Evolutionary conservation across 1,139 yeast species (phyloP).

Genomic region (Yamadazyma diddensiae): DNA sequence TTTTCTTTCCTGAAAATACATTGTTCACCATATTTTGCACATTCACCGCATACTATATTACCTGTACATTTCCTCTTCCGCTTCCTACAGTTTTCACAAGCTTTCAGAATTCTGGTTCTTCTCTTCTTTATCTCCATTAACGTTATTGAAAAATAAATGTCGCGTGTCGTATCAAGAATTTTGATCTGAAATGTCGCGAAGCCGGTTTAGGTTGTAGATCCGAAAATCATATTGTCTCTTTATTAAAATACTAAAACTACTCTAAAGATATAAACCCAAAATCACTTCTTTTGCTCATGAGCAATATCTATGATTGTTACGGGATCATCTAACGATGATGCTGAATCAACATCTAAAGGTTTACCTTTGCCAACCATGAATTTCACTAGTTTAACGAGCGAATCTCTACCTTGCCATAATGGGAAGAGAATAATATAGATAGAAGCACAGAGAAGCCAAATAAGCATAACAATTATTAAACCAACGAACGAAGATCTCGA

Average conservation of each 20-base stretch:
- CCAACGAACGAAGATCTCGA: constrained; percentile 28
- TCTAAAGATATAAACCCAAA: too few species aligned
- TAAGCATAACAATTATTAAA: constrained; percentile 27
- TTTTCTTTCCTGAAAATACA: constrained; percentile 7
- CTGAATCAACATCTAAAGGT: background rate
- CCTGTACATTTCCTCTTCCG: constrained; percentile 12
- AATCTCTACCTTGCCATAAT: constrained; percentile 28
- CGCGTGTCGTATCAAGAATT: too few species aligned
- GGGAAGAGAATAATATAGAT: constrained; percentile 33
- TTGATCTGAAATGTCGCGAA: too few species aligned
- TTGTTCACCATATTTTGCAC: constrained; percentile 10
- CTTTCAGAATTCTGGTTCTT: constrained; percentile 6
- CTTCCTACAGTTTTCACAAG: constrained; percentile 13
- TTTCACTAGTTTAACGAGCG: constrained; percentile 9
- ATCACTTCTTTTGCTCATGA: too few species aligned
- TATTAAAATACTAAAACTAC: too few species aligned
- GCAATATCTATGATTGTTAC: too few species aligned
- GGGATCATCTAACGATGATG: too few species aligned
- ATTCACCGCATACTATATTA: constrained; percentile 9
- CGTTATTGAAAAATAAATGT: too few species aligned
- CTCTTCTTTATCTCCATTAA: constrained; percentile 5
- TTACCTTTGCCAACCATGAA: background rate
- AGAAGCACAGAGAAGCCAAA: constrained; percentile 30
- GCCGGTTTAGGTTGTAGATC: too few species aligned
- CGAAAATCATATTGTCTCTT: too few species aligned